These are phyloP conservation scores for Alternaria metachromatica DNA, from an alignment of 2,329 filamentous ascomycete species.

Conservation along the genomic window DNA sequence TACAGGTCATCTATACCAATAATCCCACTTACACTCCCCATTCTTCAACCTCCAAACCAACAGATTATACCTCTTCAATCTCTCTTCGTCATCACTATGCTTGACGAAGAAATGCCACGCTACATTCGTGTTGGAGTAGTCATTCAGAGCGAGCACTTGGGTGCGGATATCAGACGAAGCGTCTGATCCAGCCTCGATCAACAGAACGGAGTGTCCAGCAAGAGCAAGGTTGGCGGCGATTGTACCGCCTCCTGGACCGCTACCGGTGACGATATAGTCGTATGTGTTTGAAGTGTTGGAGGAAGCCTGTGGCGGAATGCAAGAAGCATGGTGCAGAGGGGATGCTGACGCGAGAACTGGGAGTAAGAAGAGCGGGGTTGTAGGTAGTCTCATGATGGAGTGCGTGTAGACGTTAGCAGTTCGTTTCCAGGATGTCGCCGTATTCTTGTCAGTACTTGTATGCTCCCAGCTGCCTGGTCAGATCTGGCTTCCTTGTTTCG, in stretches of 20 bases:
- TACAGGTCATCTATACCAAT: neutral
- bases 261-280: slow-evolving; percentile 61
- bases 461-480: neutral
- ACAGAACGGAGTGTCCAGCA: slow-evolving; percentile 62
- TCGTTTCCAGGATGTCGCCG: neutral
- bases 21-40: slow-evolving; percentile 12
- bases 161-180: slow-evolving; percentile 54
- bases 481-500: neutral
- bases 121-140: slow-evolving; percentile 30
- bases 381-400: neutral
- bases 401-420: neutral
- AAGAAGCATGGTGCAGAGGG: neutral
- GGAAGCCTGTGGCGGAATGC: slow-evolving; percentile 1
- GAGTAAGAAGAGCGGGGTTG: neutral
- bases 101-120: slow-evolving; percentile 67
- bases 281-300: slow-evolving; percentile 22
- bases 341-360: neutral
- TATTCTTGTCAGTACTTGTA: neutral
- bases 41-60: slow-evolving; percentile 22
- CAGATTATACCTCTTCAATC: slow-evolving; percentile 56
- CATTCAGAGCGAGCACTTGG: slow-evolving; percentile 59
- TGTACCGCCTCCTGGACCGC: slow-evolving; percentile 34
- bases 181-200: slow-evolving; percentile 63
- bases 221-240: slow-evolving; percentile 60
- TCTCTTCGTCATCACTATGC: slow-evolving; percentile 61